phyloP scores from a whole-genome alignment of 495 filamentous ascomycete genomes.

The Trichodelitschia bisporula region DNA sequence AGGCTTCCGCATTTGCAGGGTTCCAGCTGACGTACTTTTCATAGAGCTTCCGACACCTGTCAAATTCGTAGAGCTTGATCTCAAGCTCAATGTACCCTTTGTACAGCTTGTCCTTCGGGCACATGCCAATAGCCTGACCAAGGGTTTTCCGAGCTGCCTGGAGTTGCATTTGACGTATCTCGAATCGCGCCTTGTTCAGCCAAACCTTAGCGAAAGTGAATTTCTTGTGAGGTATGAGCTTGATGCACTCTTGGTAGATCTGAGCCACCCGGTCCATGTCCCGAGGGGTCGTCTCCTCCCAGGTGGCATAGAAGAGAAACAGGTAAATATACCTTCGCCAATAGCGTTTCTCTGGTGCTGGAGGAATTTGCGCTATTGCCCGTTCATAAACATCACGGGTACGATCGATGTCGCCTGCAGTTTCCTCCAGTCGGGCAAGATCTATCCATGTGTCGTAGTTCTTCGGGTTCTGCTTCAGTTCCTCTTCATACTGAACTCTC shows the following conservation, averaged over 20 bases:
- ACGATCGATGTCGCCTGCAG: conserved; percentile 48
- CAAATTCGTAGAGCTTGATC: conserved; percentile 76
- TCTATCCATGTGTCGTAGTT: conserved; percentile 97
- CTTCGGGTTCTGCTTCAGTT: conserved; percentile 72
- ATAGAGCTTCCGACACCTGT: conserved; percentile 70
- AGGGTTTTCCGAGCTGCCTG: conserved; percentile 62
- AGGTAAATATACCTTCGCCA: conserved; percentile 96
- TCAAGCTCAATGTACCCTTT: conserved; percentile 82
- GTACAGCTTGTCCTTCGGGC: conserved; percentile 88
- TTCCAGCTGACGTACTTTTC: conserved; percentile 87
- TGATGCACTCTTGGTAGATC: conserved; percentile 73
- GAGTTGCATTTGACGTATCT: conserved; percentile 67
- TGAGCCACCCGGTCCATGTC: conserved; percentile 63
- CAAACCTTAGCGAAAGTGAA: conserved; percentile 97
- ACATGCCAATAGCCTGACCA: conserved; percentile 75
- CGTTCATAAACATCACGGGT: conserved; percentile 87
- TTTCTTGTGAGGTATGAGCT: conserved; percentile 78
- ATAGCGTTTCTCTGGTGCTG: conserved; percentile 88
- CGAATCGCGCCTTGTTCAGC: conserved; percentile 82
- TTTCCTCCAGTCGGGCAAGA: conserved; percentile 77
- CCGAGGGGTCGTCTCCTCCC: conserved; percentile 67
- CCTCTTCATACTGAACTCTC: conserved; percentile 80
- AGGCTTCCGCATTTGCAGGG: conserved; percentile 65
- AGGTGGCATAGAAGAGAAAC: conserved; percentile 92
- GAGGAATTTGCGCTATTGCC: conserved; percentile 87